These are phyloP conservation scores for Collybiopsis confluens DNA, from an alignment of 768 basidiomycete species.

Conservation along the genomic window DNA sequence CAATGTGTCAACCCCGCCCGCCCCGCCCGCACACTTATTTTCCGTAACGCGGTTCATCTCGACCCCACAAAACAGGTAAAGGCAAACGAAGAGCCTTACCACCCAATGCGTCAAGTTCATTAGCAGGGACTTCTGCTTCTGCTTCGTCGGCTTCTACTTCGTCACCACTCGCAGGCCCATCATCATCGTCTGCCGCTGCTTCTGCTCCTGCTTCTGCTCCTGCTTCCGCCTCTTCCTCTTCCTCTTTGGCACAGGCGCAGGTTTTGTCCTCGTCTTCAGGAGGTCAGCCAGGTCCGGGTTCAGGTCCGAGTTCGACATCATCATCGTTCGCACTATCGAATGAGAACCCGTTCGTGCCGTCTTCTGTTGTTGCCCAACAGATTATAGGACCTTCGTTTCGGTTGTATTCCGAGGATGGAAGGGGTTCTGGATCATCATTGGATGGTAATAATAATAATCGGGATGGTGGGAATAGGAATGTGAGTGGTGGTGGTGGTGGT, in stretches of 20 bases:
- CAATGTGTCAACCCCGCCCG: no score
- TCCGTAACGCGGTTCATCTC: no score
- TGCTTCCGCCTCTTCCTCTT: not conserved
- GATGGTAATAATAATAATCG: not conserved
- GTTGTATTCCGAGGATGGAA: not conserved
- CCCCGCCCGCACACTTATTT: no score
- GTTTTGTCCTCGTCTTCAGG: no score
- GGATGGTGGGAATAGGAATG: not conserved
- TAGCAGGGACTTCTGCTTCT: no score
- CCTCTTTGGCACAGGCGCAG: no score
- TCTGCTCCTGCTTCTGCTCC: not conserved
- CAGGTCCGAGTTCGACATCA: no score
- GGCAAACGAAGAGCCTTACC: slow-evolving; percentile 5
- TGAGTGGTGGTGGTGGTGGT: not conserved
- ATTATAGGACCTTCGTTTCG: slow-evolving; percentile 3
- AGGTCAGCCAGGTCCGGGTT: no score
- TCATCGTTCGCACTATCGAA: not conserved
- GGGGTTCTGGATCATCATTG: no score
- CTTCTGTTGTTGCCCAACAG: slow-evolving; percentile 2
- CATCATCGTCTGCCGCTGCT: not conserved
- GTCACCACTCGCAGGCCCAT: not conserved
- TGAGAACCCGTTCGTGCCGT: slow-evolving; percentile 5
- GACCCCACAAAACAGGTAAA: slow-evolving; percentile 1
- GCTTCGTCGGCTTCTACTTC: not conserved
- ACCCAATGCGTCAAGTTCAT: not conserved